Base-by-base conservation (phyloP, 495 filamentous ascomycete species). In the Aspergillus avenaceus region DNA sequence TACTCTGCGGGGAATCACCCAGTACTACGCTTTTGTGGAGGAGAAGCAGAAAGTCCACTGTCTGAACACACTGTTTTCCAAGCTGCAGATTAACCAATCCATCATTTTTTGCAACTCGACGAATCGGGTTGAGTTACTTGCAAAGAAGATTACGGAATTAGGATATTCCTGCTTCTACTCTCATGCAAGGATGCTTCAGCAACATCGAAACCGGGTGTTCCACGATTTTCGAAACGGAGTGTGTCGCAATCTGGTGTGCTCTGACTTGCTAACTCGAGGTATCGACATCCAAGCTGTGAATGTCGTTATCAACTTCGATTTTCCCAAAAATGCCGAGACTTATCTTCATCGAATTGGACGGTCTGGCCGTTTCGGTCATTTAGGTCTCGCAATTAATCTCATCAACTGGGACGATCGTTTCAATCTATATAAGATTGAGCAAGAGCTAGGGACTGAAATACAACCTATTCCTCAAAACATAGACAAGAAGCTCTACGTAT, bases 101-200 rank as follows among this genome's bases (percentile, higher is more conserved):
- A 99, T 99, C 73, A 99, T 99, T 61, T 99, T 99, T 75, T 99
- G 93, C 77, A 99, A 99, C 66, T 97, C 95, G 32, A 97, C 93
- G 32, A 97, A 96, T 63, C 90, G 93, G 37, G 93, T 99, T 14
- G 93, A 99, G 67, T 76, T 99, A 14, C 79, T 99, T 16, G 93
- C 93, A 27, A 99, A 99, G 76, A 99, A 97, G 69, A 99, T 99
- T 63, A 97, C 95, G 12, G 93, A 99, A 65, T 80, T 99, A 49
- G 93, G 93, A 32, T 99, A 97, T 71, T 97, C 95, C 9, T 99
- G 93, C 76, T 99, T 97, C 73, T 99, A 99, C 76, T 97, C 91
- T 34, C 93, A 99, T 62, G 93, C 93, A 24, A 89, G 88, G 56
- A 99, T 99, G 93, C 84, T 92, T n/a, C 93, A 99, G 67, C 86